These are phyloP conservation scores for Mitragyna speciosa DNA, from an alignment of 257 asterid genomes.

Conservation along the genomic window DNA sequence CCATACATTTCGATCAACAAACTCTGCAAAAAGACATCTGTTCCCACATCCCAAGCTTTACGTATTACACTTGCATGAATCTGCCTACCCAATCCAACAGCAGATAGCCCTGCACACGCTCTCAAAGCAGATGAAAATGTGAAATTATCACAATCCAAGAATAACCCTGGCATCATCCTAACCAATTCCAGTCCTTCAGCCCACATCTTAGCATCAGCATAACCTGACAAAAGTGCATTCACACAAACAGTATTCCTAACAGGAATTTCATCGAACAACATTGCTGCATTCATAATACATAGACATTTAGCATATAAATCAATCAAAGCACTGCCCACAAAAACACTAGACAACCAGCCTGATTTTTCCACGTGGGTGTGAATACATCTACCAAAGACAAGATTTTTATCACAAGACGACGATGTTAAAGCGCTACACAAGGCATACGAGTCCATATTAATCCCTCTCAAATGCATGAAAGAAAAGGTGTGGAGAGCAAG, in stretches of 20 bases:
- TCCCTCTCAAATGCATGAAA: constrained; percentile 60
- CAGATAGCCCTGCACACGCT: constrained; percentile 58
- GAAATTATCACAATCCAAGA: constrained; percentile 48
- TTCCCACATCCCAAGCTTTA: constrained; percentile 31
- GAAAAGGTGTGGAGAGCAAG: constrained; percentile 57
- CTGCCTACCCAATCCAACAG: constrained; percentile 59
- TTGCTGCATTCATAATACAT: constrained; percentile 43
- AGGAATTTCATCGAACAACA: constrained; percentile 86
- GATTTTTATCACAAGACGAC: constrained; percentile 11
- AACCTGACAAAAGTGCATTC: constrained; percentile 76
- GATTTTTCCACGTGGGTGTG: constrained; percentile 49
- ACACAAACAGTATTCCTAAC: constrained; percentile 42
- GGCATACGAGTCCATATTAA: constrained; percentile 57
- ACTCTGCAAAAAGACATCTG: constrained; percentile 64
- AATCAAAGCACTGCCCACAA: constrained; percentile 71
- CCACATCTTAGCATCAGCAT: constrained; percentile 75
- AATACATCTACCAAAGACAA: constrained; percentile 38
- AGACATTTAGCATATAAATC: constrained; percentile 46
- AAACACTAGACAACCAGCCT: constrained; percentile 57
- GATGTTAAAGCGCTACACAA: constrained; percentile 27
- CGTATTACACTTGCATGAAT: constrained; percentile 58
- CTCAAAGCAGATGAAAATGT: constrained; percentile 66
- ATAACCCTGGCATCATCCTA: constrained; percentile 42
- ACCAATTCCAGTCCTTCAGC: constrained; percentile 40
- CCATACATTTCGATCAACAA: constrained; percentile 88